phyloP scores from a whole-genome alignment of 108 stramenopile species.

The Cyclotella choctawhatcheeana region DNA sequence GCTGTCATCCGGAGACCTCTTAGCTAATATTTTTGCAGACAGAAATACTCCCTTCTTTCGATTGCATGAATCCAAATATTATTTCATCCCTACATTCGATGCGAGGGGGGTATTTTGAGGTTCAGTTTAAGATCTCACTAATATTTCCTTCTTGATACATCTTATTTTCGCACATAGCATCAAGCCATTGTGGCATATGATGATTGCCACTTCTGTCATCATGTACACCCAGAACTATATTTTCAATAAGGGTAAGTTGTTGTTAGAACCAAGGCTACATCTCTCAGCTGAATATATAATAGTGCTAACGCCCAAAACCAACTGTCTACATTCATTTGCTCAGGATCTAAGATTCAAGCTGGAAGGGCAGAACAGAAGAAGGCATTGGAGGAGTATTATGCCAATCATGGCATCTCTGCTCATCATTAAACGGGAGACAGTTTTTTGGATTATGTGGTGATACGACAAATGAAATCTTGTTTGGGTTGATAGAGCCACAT shows the following conservation, averaged over 20 bases:
- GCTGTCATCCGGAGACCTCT: too few species aligned
- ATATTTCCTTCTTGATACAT: not conserved
- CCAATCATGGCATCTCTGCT: slow-evolving; percentile 42
- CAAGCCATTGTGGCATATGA: slow-evolving; percentile 68
- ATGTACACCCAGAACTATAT: slow-evolving; percentile 68
- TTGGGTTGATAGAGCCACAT: not conserved
- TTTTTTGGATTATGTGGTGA: not conserved
- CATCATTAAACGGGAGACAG: slow-evolving; percentile 38
- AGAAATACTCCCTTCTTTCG: too few species aligned
- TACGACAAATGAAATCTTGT: not conserved
- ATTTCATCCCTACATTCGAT: too few species aligned
- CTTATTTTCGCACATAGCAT: slow-evolving; percentile 27
- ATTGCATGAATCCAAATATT: too few species aligned
- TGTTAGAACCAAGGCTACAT: too few species aligned
- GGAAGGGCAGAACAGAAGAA: slow-evolving; percentile 44
- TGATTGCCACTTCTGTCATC: slow-evolving; percentile 61
- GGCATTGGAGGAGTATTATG: slow-evolving; percentile 51
- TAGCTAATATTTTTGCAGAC: too few species aligned
- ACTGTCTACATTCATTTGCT: not conserved
- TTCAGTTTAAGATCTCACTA: too few species aligned
- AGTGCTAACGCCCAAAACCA: not conserved
- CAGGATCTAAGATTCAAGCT: slow-evolving; percentile 38
- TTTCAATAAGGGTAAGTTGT: slow-evolving; percentile 57
- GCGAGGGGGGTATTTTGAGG: not conserved
- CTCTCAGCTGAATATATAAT: too few species aligned